Evolutionary conservation across 352 stramenopile genomes (phyloP).

Genomic region (Phytophthora pinifolia): DNA sequence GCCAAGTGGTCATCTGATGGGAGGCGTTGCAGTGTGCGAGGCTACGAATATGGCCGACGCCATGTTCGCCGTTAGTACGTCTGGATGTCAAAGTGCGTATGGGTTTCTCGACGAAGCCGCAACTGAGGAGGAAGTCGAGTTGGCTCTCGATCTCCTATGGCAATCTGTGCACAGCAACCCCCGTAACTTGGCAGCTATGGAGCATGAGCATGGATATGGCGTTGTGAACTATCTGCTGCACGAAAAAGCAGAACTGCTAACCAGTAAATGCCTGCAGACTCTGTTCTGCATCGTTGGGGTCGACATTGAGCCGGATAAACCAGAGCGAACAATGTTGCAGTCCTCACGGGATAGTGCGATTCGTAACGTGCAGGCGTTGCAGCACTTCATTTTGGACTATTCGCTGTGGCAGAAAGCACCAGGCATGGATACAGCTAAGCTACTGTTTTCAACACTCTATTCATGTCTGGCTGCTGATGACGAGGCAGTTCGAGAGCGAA

Average conservation of each 20-base stretch:
- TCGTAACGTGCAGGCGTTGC: conserved; percentile 61
- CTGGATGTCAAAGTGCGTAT: conserved; percentile 56
- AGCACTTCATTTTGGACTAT: conserved; percentile 76
- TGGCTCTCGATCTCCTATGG: conserved; percentile 44
- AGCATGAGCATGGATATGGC: conserved; percentile 72
- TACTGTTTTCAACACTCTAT: conserved; percentile 71
- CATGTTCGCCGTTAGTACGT: conserved; percentile 47
- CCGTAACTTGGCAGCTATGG: conserved; percentile 57
- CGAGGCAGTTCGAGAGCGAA: conserved; percentile 50
- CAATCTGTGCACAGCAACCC: conserved; percentile 35
- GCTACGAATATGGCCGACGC: conserved; percentile 37
- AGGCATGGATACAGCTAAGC: conserved; percentile 32
- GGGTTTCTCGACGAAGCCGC: conserved; percentile 47
- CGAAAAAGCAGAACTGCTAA: conserved; percentile 52
- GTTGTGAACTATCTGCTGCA: conserved; percentile 71
- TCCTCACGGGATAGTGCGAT: conserved; percentile 42
- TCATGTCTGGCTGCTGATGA: conserved; percentile 48
- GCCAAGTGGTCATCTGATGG: conserved; percentile 58
- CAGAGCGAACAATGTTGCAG: conserved; percentile 1
- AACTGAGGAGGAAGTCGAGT: conserved; percentile 43
- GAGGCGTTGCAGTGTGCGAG: conserved; percentile 31
- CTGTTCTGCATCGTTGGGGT: conserved; percentile 63
- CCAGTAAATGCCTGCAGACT: conserved; percentile 28
- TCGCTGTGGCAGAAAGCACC: conserved; percentile 61
- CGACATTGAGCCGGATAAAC: conserved; percentile 29